A percentile compares a stretch with the other conserved stretches of the same genome.
Conservation (phyloP, 306 rosid genomes). For the Quercus engelmannii region DNA sequence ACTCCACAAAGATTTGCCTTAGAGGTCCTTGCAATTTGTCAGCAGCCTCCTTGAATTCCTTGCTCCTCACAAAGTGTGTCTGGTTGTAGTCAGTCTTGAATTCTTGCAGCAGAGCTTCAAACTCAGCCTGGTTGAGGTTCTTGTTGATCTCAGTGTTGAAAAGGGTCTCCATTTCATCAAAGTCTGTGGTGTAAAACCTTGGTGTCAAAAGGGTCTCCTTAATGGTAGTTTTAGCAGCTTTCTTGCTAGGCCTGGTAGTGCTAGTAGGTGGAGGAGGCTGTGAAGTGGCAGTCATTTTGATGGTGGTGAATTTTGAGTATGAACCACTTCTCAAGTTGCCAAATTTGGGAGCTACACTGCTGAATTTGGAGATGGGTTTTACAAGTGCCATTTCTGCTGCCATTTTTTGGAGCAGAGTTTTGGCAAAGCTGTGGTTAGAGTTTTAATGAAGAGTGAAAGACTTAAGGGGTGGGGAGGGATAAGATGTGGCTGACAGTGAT, state of each 20-base stretch:
- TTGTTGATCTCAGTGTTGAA: conserved; percentile 96
- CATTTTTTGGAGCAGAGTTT: conserved; percentile 26
- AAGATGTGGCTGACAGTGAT: conserved; percentile 22
- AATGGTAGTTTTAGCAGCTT: conserved; percentile 43
- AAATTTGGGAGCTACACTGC: conserved; percentile 43
- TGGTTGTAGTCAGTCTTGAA: conserved; percentile 97
- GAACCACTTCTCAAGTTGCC: conserved; percentile 34
- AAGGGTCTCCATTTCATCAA: conserved; percentile 95
- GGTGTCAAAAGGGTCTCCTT: conserved; percentile 93
- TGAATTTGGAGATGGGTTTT: conserved; percentile 76
- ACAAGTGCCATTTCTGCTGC: conserved; percentile 87
- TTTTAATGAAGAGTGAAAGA: not conserved
- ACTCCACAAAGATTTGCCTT: conserved; percentile 94
- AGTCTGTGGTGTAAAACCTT: conserved; percentile 94
- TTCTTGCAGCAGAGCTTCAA: conserved; percentile 91
- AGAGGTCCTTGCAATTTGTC: conserved; percentile 80
- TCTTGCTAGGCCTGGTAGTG: conserved; percentile 51
- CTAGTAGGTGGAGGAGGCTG: conserved; percentile 24
- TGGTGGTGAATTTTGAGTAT: conserved; percentile 31
- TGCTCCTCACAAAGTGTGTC: conserved; percentile 94
- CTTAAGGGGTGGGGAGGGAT: not conserved
- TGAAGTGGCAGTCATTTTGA: conserved; percentile 59
- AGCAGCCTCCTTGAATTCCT: conserved; percentile 98
- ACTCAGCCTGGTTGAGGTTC: conserved; percentile 78
- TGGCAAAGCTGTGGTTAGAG: not conserved